Percentiles rank a stretch among this genome's conserved stretches.
Evolutionary conservation across 768 basidiomycete species (phyloP).

Genomic region (Boletus subcaerulescens): DNA sequence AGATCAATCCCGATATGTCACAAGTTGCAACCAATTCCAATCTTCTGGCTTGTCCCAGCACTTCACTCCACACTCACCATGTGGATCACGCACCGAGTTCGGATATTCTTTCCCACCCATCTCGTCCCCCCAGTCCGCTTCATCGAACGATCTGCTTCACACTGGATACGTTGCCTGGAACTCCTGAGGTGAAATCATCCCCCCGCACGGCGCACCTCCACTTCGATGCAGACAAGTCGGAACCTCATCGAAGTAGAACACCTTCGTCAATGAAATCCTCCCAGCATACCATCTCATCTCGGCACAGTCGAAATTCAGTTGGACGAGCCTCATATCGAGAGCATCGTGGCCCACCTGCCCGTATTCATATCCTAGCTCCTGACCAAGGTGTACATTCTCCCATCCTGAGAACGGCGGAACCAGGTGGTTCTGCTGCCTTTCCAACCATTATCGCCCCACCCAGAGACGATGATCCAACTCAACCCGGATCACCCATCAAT

Average conservation of each 20-base stretch:
- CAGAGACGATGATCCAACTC: not conserved
- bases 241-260: constrained; percentile 6
- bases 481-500: constrained; percentile 5
- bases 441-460: constrained; percentile 5
- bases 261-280: constrained; percentile 15
- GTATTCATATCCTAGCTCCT: constrained; percentile 4
- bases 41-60: not conserved
- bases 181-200: not conserved
- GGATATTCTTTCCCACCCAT: not conserved
- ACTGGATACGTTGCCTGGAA: not conserved
- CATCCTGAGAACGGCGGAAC: not conserved
- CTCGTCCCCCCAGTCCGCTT: not conserved
- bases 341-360: constrained; percentile 15
- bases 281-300: constrained; percentile 14
- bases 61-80: not conserved
- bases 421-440: not conserved
- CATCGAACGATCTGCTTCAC: not conserved
- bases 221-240: not conserved
- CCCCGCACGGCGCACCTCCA: not conserved
- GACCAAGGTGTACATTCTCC: not conserved
- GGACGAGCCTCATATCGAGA: constrained; percentile 24
- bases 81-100: not conserved
- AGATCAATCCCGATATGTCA: not conserved
- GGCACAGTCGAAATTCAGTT: constrained; percentile 10
- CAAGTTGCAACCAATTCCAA: not conserved